Evolutionary conservation across 768 basidiomycete genomes (phyloP), one percentile per base, ranked within the genome.

Genomic region (Xanthoconium purpureum): DNA sequence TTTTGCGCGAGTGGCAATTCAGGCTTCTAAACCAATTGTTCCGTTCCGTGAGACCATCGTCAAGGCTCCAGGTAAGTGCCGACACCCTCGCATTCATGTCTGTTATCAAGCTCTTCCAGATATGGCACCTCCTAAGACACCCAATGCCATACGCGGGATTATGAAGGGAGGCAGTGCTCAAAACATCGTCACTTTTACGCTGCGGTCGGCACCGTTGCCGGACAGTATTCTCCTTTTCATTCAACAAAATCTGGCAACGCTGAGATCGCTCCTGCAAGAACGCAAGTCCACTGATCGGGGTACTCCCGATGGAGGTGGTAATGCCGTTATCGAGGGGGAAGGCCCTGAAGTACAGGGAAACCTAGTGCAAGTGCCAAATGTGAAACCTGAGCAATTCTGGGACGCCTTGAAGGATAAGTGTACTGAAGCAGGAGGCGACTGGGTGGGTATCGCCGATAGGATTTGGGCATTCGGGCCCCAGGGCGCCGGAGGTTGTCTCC

Each of bases 11-110:
- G 85, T 98, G 35, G 92, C 92, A 46, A 94, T 99, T 32, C 93
- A 94, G 63, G 87, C 89, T 2, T 98, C 95, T 1, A 86, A 94
- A 63, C 94, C 95, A 0, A 98, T 98, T 55, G 97, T 99, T 3
- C 97, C 97, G 12, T 99, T 98, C 77, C 83, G 97, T 39, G 97
- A 98, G 73, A 98, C 97, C 0, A 91, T 92, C 0, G 82, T 96
- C 14, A 89, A 84, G 63, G 92, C 79, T 4, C 66, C 78, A 63
- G 93, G 93, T 91, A 66, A 63, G 58, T 38, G 32, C 28, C 32
- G 42, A 40, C 28, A n/a, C 28, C 15, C 17, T 37, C 43, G 17
- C 42, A 8, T 30, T 52, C 39, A 58, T 36, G 24, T 37, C 42
- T 18, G n/a, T 54, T 36, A 47, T 37, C 43, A 52, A 18, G 48